Percentiles rank a stretch among this genome's conserved stretches.
Evolutionary conservation across 805 yeast species (phyloP).

Genomic region (Candida railenensis): DNA sequence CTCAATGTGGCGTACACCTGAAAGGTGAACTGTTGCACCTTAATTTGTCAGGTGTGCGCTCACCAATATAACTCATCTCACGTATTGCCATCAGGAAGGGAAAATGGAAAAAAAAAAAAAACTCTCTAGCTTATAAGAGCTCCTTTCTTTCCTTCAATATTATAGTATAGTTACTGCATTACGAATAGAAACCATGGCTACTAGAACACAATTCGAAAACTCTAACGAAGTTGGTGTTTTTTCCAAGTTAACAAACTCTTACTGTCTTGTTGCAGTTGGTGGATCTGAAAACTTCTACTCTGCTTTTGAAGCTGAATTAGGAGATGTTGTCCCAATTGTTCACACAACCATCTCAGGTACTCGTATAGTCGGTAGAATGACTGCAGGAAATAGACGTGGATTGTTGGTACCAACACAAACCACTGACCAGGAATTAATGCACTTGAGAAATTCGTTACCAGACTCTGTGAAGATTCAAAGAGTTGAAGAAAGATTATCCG

Average conservation of each 20-base stretch:
- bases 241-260: constrained; percentile 91
- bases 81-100: constrained; percentile 2
- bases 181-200: constrained; percentile 38
- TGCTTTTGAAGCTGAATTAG: constrained; percentile 96
- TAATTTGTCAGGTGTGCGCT: constrained; percentile 1
- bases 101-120: background rate
- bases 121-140: background rate
- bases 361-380: constrained; percentile 96
- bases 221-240: constrained; percentile 81
- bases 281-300: constrained; percentile 85
- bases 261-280: constrained; percentile 94
- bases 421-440: constrained; percentile 97
- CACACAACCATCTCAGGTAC: constrained; percentile 98
- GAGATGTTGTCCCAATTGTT: constrained; percentile 93
- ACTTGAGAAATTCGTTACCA: constrained; percentile 92
- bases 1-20: too few species aligned
- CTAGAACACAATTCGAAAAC: constrained; percentile 50
- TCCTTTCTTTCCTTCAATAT: background rate
- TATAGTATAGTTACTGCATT: background rate
- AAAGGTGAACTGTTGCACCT: too few species aligned
- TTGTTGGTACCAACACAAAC: constrained; percentile 96
- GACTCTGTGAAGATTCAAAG: constrained; percentile 94
- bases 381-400: constrained; percentile 98
- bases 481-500: constrained; percentile 95
- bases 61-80: background rate